Base-by-base conservation (phyloP, 306 rosid species). In the Sicyos baderoa region DNA sequence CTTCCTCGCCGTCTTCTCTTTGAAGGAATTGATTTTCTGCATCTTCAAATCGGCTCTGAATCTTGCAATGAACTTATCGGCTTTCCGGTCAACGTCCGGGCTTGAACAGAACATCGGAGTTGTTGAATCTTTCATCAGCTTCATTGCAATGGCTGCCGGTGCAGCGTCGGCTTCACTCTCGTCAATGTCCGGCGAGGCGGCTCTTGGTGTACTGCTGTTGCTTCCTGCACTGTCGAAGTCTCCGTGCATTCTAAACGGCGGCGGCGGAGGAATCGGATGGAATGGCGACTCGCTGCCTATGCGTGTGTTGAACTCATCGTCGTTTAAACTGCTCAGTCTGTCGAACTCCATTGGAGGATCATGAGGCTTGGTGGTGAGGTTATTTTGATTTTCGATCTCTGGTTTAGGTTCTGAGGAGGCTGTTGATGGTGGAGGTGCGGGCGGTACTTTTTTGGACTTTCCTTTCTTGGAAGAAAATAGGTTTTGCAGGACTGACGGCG, bases 21-120 rank as follows among this genome's bases (percentile, higher is more conserved):
- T 84, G 72, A 86, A 57, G 35, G 97, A 92, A 27, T 92, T 86
- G 78, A 87, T 82, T 79, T 83, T 86, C 86, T 91, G 95, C 81
- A 83, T 61, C 84, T 72, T 77, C 67, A 92, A 78, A 68, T 87
- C 86, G 19, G 93, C 91, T 73, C 88, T 86, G 80, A 92, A 86
- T 56, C 74, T 86, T 50, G 78, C 81, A 47, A 92, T 92, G 80
- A 92, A 92, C 16, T 72, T 87, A 56, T 77, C 87, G 75, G 98
- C 96, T 77, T 92, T 88, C 66, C 82, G 84, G 78, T 92, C 80
- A 40, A 92, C 89, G 61, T 86, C 91, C 1, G 97, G 95, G 75
- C 85, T 89, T 27, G 83, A 78, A 79, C 91, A 89, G 78, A 76
- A 83, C 79, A 76, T 70, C 4, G 76, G 58, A 16, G 35, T 58